Base-by-base conservation (phyloP, 179 eudicot genomes). In the Carnegiea gigantea region DNA sequence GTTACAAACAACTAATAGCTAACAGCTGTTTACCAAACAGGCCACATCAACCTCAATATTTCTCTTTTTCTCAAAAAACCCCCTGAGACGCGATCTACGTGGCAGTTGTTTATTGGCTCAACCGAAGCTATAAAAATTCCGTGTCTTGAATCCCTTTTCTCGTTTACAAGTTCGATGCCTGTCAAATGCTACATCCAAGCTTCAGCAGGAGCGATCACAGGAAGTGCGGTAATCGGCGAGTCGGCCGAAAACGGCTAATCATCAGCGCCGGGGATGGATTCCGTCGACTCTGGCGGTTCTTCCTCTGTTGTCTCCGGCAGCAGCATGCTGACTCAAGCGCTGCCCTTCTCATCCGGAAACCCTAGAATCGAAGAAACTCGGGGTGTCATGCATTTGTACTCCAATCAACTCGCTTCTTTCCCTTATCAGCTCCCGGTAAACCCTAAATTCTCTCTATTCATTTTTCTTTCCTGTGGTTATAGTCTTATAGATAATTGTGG, bases 291-390 rank as follows among this genome's bases (percentile, higher is more conserved):
- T 9, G 88, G 62, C 12, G 86, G 78, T 4, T 79, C 86, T 51
- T 76, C 86, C 4, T 36, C 43, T 14, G 26, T 10, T 4, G 64
- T 83, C 44, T 82, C 90, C 53, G n/a, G 48, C 53, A 36, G 46
- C 44, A 17, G 73, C 73, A 70, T 70, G 73, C 44, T 17, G 11
- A 86, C 89, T 53, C 92, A 88, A 77, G 76, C 92, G 48, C 82
- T 93, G 43, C 81, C 89, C 21, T 95, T 95, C 82, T 89, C 97
- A 6, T 95, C 97, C 36, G 98, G 98, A 75, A 95, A 93, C 93
- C 98, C 97, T 84, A 91, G 91, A 80, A 92, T 95, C 76, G 98
- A 95, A 89, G 93, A 95, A 82, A 91, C 91, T 76, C 88, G 92
- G 44, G 97, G 98, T 33, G 84, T 92, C 76, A 87, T 93, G 89